phyloP scores from a whole-genome alignment of 192 early-diverging fungal genomes.

The Allomyces arbusculus region DNA sequence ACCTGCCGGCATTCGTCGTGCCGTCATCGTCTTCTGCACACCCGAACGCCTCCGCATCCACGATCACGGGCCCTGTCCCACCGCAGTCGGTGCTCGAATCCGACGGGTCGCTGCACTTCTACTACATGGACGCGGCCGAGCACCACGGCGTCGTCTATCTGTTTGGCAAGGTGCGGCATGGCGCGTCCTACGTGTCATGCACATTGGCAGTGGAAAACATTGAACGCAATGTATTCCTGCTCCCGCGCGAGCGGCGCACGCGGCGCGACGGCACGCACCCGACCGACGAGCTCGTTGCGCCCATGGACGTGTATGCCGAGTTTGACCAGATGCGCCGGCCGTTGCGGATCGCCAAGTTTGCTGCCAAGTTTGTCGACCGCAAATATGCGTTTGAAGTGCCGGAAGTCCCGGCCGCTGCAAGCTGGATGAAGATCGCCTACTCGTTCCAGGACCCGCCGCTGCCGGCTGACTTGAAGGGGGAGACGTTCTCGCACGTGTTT shows the following conservation, averaged over 20 bases:
- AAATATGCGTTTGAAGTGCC: slow-evolving; percentile 85
- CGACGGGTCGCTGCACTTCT: slow-evolving; percentile 46
- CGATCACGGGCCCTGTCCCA: neutral
- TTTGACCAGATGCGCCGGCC: slow-evolving; percentile 35
- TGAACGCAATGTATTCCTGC: slow-evolving; percentile 70
- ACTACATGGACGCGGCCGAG: slow-evolving; percentile 86
- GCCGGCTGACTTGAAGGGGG: slow-evolving; percentile 32
- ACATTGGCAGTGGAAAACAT: slow-evolving; percentile 60
- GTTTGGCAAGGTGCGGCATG: slow-evolving; percentile 59
- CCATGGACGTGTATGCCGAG: slow-evolving; percentile 55
- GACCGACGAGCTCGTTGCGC: slow-evolving; percentile 32
- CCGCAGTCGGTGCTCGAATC: slow-evolving; percentile 11
- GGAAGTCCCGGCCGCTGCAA: slow-evolving; percentile 49
- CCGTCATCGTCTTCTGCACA: too few relatives aligned
- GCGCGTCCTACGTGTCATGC: slow-evolving; percentile 44
- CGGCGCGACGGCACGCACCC: slow-evolving; percentile 1
- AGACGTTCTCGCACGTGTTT: slow-evolving; percentile 68
- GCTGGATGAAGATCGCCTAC: slow-evolving; percentile 80
- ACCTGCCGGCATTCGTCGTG: too few relatives aligned
- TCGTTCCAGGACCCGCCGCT: slow-evolving; percentile 38
- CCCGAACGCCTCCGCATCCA: too few relatives aligned
- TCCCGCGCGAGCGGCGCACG: slow-evolving; percentile 40
- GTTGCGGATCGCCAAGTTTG: slow-evolving; percentile 32
- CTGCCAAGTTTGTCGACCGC: slow-evolving; percentile 40
- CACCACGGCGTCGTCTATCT: slow-evolving; percentile 62